phyloP scores from a whole-genome alignment of 192 early-diverging fungal genomes.

The Coemansia sp. region DNA sequence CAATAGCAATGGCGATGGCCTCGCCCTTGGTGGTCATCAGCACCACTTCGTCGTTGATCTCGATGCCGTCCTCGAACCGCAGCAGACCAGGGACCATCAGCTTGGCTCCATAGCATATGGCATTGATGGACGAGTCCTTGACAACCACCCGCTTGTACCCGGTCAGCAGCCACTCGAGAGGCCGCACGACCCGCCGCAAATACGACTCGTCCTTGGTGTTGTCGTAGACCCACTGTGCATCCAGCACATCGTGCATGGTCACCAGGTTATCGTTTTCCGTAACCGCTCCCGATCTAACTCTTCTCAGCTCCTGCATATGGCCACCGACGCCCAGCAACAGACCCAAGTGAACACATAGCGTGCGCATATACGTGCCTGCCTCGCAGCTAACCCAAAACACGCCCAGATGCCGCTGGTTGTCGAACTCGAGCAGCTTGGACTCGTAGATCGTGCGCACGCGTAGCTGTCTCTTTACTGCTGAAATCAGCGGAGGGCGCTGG shows the following conservation, averaged over 20 bases:
- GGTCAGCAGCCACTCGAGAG: constrained; percentile 90
- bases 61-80: constrained; percentile 92
- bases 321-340: constrained; percentile 92
- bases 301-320: constrained; percentile 98
- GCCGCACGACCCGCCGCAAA: constrained; percentile 87
- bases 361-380: constrained; percentile 99
- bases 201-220: constrained; percentile 98
- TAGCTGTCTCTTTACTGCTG: constrained; percentile 98
- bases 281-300: constrained; percentile 90
- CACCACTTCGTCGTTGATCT: constrained; percentile 95
- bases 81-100: constrained; percentile 97
- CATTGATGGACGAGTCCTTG: constrained; percentile 97
- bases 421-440: constrained; percentile 92
- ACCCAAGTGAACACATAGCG: constrained; percentile 98
- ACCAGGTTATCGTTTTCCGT: constrained; percentile 93
- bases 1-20: constrained; percentile 96
- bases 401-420: constrained; percentile 93
- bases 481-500: constrained; percentile 98
- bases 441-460: constrained; percentile 98
- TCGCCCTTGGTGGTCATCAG: constrained; percentile 99
- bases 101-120: constrained; percentile 99
- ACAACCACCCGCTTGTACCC: constrained; percentile 97
- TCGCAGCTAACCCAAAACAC: constrained; percentile 99
- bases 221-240: constrained; percentile 98
- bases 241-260: constrained; percentile 98